A percentile compares a stretch with the other conserved stretches of the same genome.
These are phyloP conservation scores for Dendrocalamus sinicus DNA, from an alignment of 176 grass and related monocot genomes.

Conservation along the genomic window DNA sequence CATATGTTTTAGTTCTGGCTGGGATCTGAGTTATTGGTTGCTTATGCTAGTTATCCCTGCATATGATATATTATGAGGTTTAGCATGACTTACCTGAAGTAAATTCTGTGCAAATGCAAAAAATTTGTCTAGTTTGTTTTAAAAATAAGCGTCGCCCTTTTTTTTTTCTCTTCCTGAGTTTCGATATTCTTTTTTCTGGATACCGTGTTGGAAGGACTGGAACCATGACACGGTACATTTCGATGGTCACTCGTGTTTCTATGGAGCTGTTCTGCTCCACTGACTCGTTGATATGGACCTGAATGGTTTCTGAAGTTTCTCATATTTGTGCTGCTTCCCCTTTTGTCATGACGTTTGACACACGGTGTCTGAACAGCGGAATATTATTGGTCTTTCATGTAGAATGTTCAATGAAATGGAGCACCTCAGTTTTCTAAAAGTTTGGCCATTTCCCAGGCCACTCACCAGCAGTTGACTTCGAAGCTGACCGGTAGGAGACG, in stretches of 20 bases:
- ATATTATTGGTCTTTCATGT: slow-evolving; percentile 25
- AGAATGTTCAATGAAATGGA: slow-evolving; percentile 45
- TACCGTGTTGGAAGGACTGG: slow-evolving; percentile 20
- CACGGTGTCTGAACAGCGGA: slow-evolving; percentile 44
- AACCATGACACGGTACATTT: background rate
- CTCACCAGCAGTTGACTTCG: slow-evolving; percentile 53
- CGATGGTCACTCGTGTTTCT: slow-evolving; percentile 2
- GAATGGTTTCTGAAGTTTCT: slow-evolving; percentile 33
- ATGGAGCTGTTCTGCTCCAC: slow-evolving; percentile 37
- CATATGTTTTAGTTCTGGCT: background rate
- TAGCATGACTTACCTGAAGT: background rate
- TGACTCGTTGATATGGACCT: slow-evolving; percentile 48
- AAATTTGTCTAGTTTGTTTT: background rate
- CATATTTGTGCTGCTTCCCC: slow-evolving; percentile 4
- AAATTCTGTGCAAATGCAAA: background rate
- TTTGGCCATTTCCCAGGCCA: slow-evolving; percentile 45
- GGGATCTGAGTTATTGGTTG: background rate
- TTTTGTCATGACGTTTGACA: slow-evolving; percentile 45
- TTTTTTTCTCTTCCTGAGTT: background rate
- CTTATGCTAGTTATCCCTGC: background rate
- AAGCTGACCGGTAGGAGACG: slow-evolving; percentile 46
- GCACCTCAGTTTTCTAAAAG: slow-evolving; percentile 20
- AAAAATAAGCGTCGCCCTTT: background rate
- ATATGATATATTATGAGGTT: background rate
- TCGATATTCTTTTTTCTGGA: background rate